These are phyloP conservation scores for Daucus carota DNA, from an alignment of 129 eudicot genomes.

Conservation along the genomic window DNA sequence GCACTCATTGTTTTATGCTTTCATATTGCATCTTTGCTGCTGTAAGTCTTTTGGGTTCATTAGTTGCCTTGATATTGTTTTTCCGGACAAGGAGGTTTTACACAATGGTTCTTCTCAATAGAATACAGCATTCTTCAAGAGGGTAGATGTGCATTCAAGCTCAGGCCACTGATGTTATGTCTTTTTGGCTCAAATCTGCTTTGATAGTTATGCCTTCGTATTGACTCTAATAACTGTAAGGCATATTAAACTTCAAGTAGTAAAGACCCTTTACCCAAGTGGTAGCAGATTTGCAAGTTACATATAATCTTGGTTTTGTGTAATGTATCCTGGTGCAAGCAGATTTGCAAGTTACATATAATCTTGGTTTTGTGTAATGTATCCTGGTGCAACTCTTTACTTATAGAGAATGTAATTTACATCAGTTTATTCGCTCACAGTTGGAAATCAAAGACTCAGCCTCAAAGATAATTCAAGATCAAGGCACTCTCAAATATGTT, in stretches of 20 bases:
- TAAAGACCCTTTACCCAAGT: not conserved
- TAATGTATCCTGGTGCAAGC: not conserved
- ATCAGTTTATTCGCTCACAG: not conserved
- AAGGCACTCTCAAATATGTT: too few relatives aligned
- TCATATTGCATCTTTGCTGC: constrained; percentile 54
- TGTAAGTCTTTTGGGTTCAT: constrained; percentile 44
- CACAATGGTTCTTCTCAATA: constrained; percentile 27
- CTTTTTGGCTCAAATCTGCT: too few relatives aligned
- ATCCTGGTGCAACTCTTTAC: not conserved
- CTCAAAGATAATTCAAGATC: too few relatives aligned
- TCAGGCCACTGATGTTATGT: too few relatives aligned
- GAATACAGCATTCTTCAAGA: constrained; percentile 14
- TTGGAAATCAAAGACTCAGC: too few relatives aligned
- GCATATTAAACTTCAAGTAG: not conserved
- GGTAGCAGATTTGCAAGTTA: not conserved
- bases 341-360: not conserved
- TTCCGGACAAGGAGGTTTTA: constrained; percentile 61
- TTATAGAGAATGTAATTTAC: not conserved
- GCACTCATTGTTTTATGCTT: constrained; percentile 77
- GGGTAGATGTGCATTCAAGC: constrained; percentile 5
- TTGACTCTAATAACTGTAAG: too few relatives aligned
- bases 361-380: not conserved
- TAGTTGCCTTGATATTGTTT: constrained; percentile 53
- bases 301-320: not conserved
- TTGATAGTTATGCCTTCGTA: too few relatives aligned